A percentile compares a stretch with the other conserved stretches of the same genome.
These are phyloP conservation scores for Cubamyces lactineus DNA, from an alignment of 768 basidiomycete genomes.

Conservation along the genomic window DNA sequence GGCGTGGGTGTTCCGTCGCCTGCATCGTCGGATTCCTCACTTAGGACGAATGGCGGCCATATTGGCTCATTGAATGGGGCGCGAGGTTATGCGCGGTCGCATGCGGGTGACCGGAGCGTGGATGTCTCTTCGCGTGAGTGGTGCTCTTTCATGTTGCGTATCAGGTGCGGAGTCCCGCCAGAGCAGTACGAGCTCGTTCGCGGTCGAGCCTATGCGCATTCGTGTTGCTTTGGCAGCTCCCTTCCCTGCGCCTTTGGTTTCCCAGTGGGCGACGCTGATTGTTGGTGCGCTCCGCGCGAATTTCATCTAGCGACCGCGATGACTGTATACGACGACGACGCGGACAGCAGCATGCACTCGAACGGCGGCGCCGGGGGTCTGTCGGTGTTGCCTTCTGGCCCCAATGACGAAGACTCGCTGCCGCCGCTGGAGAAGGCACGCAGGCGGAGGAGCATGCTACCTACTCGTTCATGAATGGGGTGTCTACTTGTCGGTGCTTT, in stretches of 20 bases:
- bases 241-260: not conserved
- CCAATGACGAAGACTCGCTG: conserved; percentile 54
- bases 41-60: conserved; percentile 2
- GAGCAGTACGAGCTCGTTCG: no score
- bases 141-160: not conserved
- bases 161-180: no score
- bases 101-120: not conserved
- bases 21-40: conserved; percentile 10
- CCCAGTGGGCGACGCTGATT: not conserved
- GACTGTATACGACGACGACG: conserved; percentile 7
- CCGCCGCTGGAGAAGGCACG: conserved; percentile 72
- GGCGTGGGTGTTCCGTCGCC: conserved; percentile 4
- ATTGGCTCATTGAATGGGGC: not conserved
- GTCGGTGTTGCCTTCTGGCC: conserved; percentile 19
- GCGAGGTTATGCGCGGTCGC: not conserved
- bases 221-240: no score
- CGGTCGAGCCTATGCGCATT: no score
- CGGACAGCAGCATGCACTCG: conserved; percentile 22
- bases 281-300: not conserved
- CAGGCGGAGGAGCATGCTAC: conserved; percentile 46
- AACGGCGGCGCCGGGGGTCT: not conserved
- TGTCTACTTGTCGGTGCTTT: not conserved
- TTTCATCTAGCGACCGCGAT: conserved; percentile 34
- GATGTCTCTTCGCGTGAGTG: conserved; percentile 27
- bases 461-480: not conserved